Base-by-base conservation (phyloP, 148 eudicot species). In the Fagopyrum tataricum region DNA sequence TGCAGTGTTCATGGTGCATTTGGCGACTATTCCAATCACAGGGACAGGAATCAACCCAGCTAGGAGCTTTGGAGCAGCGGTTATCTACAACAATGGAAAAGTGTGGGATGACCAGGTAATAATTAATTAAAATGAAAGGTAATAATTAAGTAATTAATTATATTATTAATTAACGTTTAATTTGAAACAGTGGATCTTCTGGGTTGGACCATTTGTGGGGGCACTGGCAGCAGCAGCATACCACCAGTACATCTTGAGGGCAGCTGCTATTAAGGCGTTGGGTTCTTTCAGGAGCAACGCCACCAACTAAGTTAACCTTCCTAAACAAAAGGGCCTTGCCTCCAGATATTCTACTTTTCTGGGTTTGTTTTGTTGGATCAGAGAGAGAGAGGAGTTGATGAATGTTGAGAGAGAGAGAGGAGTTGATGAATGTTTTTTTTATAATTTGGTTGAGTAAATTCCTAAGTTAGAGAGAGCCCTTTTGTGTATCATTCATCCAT, bases 41-140 rank as follows among this genome's bases (percentile, higher is more conserved):
- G 97, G 97, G 4, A 91, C 97, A 13, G 90, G 97, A 0, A 92
- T 92, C 52, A 92, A 92, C 91, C 98, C 98, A 26, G 98, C 98
- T 55, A 86, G 98, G 75, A 92, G 96, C 64, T 90, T 92, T 55
- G 96, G 98, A 15, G 90, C 98, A 59, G 98, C 96, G 58, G 93
- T 93, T 13, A 93, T 93, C 67, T 87, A 73, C 82, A 90, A 92
- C 82, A 80, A 78, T 59, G 77, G 82, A 5, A 87, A 88, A 74
- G 69, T 76, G 53, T 92, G 96, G 98, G 96, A 88, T 81, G 93
- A 90, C 55, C 97, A 92, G 7, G 97, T 92, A 84, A n/a, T 9
- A 48, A 48, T 13, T 48, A 62, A 40, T 40, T 39, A 40, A 58
- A 18, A 20, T 58, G 64, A 4, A 23, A 5, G 64, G 37, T 58